Base-by-base conservation (phyloP, 257 asterid species). In the Solanum lycopersicoides region DNA sequence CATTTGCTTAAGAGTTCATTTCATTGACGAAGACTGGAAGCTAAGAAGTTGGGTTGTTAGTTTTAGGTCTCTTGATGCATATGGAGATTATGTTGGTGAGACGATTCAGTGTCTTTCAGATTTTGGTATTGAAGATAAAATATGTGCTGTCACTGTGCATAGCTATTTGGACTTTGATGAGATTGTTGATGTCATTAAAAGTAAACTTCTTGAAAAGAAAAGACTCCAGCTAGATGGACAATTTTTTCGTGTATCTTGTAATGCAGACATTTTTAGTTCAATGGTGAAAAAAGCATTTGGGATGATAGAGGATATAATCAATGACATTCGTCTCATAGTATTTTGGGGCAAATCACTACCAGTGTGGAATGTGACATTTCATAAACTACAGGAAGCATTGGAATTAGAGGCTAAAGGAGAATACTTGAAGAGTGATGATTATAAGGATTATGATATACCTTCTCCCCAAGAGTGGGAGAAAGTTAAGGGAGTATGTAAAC, bases 401-500 rank as follows among this genome's bases (percentile, higher is more conserved):
- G 86, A 86, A 84, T 63, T 83, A 42, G 84, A 90, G 82, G 45
- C 88, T 9, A 32, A 45, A 77, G 90, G 92, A 45, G 60, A 82
- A 53, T 83, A 37, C 45, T 72, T 60, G 56, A 37, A 50, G 21
- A 21, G 9, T 20, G 25, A 11, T 12, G 76, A 68, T 66, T 63
- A 76, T 37, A 28, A 65, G 21, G 63, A 23, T 74, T 63, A 23
- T 76, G 59, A 83, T 25, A 30, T 86, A 68, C 89, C 87, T 44
- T 87, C 89, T 44, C 74, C 83, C 25, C 86, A 86, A 86, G 84
- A 88, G 69, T 88, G 92, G 89, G 87, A 86, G 71, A 88, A 84
- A 83, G 88, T 88, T 83, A 41, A 72, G 88, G 89, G 25, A 9
- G 59, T 86, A 21, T 82, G 76, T 56, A 82, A 66, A 85, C 80